phyloP scores from a whole-genome alignment of 2,329 filamentous ascomycete species.

The Aspergillus eucalypticola region DNA sequence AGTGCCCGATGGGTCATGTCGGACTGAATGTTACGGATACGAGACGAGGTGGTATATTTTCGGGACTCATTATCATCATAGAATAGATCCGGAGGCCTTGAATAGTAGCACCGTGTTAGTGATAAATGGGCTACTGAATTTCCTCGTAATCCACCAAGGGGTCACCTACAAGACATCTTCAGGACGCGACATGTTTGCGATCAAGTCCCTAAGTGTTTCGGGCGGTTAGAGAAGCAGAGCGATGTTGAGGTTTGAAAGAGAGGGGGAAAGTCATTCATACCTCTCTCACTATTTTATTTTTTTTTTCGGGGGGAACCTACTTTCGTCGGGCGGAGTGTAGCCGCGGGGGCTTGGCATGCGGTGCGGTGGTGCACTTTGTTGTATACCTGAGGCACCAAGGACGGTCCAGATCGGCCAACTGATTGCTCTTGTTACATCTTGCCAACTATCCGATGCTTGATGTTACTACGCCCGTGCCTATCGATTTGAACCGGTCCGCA shows the following conservation, averaged over 20 bases:
- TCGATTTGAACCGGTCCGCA: neutral
- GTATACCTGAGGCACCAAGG: neutral
- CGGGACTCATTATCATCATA: conserved; percentile 94
- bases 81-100: conserved; percentile 89
- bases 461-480: neutral
- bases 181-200: conserved; percentile 82
- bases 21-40: conserved; percentile 93
- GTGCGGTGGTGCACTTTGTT: neutral
- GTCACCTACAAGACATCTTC: conserved; percentile 79
- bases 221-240: neutral
- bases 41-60: conserved; percentile 95
- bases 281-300: neutral
- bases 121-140: conserved; percentile 15
- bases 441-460: neutral
- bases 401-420: neutral
- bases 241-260: neutral
- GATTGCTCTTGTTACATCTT: neutral
- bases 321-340: neutral
- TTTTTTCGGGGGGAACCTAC: neutral
- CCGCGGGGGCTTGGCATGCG: neutral
- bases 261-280: neutral
- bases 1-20: conserved; percentile 93
- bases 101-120: neutral
- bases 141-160: neutral
- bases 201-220: neutral